Percentiles rank a stretch among this genome's conserved stretches.
phyloP scores from a whole-genome alignment of 2,329 filamentous ascomycete genomes.

The Dothiorella sarmentorum region DNA sequence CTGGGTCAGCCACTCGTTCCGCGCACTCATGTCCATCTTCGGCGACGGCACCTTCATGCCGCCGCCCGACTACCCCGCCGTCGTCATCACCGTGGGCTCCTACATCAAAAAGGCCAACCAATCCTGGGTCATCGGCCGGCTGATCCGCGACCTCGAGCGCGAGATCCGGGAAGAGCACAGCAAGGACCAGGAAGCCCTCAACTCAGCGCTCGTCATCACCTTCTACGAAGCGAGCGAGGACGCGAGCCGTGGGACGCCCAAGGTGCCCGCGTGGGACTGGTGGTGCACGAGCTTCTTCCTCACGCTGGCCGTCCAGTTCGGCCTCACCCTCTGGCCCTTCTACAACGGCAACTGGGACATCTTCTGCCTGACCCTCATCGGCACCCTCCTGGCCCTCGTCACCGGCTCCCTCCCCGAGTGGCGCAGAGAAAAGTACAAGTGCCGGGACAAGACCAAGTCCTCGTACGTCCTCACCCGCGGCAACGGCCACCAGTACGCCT shows the following conservation, averaged over 20 bases:
- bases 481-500: not conserved
- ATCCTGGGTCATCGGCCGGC: conserved; percentile 9
- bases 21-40: conserved; percentile 12
- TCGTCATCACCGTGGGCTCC: not conserved
- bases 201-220: not conserved
- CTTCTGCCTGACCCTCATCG: not conserved
- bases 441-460: not conserved
- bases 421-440: not conserved
- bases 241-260: too few species aligned
- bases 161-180: not conserved
- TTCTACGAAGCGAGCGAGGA: not conserved
- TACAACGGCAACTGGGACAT: conserved; percentile 1
- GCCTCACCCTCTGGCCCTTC: too few species aligned
- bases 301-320: too few species aligned
- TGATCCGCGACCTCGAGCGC: conserved; percentile 13
- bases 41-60: conserved; percentile 13
- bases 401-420: conserved; percentile 6
- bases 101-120: not conserved
- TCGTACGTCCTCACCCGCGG: conserved; percentile 3
- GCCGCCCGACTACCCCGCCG: not conserved
- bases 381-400: not conserved
- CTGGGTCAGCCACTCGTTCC: conserved; percentile 13
- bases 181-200: too few species aligned
- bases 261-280: not conserved
- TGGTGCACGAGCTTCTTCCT: not conserved